Evolutionary conservation across 1,284 basidiomycete species (phyloP).

Genomic region (Athelia psychrophila): DNA sequence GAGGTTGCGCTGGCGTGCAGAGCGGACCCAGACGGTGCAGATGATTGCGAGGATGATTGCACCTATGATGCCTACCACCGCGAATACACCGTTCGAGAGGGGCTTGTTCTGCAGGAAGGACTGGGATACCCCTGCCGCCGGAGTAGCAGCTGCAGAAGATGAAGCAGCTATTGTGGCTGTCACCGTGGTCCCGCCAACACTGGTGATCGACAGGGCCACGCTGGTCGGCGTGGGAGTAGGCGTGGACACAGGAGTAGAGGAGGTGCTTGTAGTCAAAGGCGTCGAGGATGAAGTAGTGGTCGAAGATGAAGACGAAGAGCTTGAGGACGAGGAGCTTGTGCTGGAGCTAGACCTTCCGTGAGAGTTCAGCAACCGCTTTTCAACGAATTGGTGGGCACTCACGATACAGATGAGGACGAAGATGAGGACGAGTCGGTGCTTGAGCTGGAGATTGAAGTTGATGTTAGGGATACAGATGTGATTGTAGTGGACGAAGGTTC

Average conservation of each 20-base stretch:
- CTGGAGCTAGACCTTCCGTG: slow-evolving; percentile 1
- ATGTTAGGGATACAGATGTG: slow-evolving; percentile 9
- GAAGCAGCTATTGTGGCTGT: slow-evolving; percentile 21
- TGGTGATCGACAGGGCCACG: slow-evolving; percentile 7
- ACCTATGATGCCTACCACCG: slow-evolving; percentile 46
- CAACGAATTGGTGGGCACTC: not conserved
- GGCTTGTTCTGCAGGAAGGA: slow-evolving; percentile 63
- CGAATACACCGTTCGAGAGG: slow-evolving; percentile 55
- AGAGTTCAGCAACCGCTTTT: not conserved
- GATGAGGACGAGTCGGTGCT: slow-evolving; percentile 9
- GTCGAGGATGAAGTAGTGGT: slow-evolving; percentile 7
- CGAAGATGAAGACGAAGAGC: slow-evolving; percentile 4
- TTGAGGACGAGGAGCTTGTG: slow-evolving; percentile 5
- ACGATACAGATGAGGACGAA: slow-evolving; percentile 4
- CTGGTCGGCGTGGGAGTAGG: slow-evolving; percentile 7
- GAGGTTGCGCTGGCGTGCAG: slow-evolving; percentile 42
- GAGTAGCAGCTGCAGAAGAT: slow-evolving; percentile 10
- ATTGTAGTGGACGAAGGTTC: slow-evolving; percentile 13
- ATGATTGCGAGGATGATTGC: slow-evolving; percentile 44
- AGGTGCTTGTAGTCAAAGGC: slow-evolving; percentile 7
- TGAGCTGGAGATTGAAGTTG: slow-evolving; percentile 9
- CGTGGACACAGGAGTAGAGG: slow-evolving; percentile 5
- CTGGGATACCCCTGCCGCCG: slow-evolving; percentile 19
- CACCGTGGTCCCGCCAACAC: slow-evolving; percentile 19
- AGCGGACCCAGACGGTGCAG: slow-evolving; percentile 47